These are phyloP conservation scores for Periconia macrospinosa DNA, from an alignment of 2,329 filamentous ascomycete species.

Conservation along the genomic window DNA sequence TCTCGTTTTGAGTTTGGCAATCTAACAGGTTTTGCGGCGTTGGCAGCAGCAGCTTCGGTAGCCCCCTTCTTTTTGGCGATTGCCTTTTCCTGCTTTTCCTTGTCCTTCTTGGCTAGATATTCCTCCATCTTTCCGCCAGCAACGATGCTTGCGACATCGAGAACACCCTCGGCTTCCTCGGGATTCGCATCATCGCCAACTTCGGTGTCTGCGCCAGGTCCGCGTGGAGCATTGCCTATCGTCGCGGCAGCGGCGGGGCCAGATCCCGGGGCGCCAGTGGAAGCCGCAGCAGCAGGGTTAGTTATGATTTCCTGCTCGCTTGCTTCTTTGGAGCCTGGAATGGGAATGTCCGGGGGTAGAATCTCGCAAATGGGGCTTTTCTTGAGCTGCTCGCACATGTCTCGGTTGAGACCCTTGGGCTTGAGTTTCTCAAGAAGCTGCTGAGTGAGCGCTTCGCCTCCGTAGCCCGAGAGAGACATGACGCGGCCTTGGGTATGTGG, in stretches of 20 bases:
- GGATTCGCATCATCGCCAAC: slow-evolving; percentile 54
- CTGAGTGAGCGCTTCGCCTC: slow-evolving; percentile 84
- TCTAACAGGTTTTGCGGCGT: slow-evolving; percentile 60
- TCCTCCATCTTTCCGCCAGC: slow-evolving; percentile 80
- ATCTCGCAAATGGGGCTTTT: slow-evolving; percentile 65
- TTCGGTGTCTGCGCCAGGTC: slow-evolving; percentile 58
- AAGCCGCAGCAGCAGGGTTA: slow-evolving; percentile 60
- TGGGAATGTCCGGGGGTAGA: slow-evolving; percentile 55
- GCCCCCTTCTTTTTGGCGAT: slow-evolving; percentile 61
- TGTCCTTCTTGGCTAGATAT: slow-evolving; percentile 80
- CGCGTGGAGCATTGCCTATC: slow-evolving; percentile 51
- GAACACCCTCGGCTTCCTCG: slow-evolving; percentile 69
- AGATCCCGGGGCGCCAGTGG: slow-evolving; percentile 55
- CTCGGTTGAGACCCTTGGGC: slow-evolving; percentile 58
- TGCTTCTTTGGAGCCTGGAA: slow-evolving; percentile 54
- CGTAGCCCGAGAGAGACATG: slow-evolving; percentile 66
- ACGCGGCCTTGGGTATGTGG: slow-evolving; percentile 70
- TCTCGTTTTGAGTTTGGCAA: slow-evolving; percentile 74
- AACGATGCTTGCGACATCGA: slow-evolving; percentile 84
- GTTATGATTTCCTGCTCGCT: slow-evolving; percentile 40
- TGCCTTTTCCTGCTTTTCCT: slow-evolving; percentile 70
- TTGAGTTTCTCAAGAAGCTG: slow-evolving; percentile 69
- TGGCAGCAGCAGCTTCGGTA: slow-evolving; percentile 60
- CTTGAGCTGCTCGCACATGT: slow-evolving; percentile 69
- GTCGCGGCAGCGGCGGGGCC: slow-evolving; percentile 47